Evolutionary conservation across 805 yeast genomes (phyloP).

Genomic region (Candida succiphila): DNA sequence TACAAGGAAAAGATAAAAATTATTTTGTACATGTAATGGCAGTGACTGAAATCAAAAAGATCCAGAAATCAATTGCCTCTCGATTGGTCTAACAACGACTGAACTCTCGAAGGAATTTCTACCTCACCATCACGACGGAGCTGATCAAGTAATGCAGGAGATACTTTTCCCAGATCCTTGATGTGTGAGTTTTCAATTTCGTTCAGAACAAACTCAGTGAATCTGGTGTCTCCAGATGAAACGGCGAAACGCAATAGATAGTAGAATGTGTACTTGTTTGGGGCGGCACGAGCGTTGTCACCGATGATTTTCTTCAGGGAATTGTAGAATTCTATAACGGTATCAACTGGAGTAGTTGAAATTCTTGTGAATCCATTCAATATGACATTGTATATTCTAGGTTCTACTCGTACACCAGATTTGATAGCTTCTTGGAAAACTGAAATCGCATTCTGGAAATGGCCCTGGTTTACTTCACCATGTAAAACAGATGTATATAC

Average conservation of each 20-base stretch:
- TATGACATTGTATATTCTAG: conserved; percentile 34
- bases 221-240: conserved; percentile 20
- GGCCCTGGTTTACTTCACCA: conserved; percentile 36
- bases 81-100: too few relatives aligned
- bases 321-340: conserved; percentile 34
- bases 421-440: conserved; percentile 27
- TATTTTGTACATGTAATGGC: too few relatives aligned
- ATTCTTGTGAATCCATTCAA: conserved; percentile 35
- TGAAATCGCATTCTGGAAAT: conserved; percentile 28
- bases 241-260: conserved; percentile 32
- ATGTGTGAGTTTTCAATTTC: conserved; percentile 25
- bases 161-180: conserved; percentile 25
- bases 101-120: too few relatives aligned
- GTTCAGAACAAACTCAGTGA: conserved; percentile 25
- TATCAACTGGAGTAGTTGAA: conserved; percentile 21
- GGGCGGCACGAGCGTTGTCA: conserved; percentile 15
- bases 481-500: conserved; percentile 37
- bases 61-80: too few relatives aligned
- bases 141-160: conserved; percentile 26
- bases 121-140: conserved; percentile 3
- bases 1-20: too few relatives aligned
- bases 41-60: too few relatives aligned
- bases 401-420: conserved; percentile 23
- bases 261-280: conserved; percentile 43
- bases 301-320: conserved; percentile 25